These are phyloP conservation scores for Phytophthora aleatoria DNA, from an alignment of 352 stramenopile genomes.

Conservation along the genomic window DNA sequence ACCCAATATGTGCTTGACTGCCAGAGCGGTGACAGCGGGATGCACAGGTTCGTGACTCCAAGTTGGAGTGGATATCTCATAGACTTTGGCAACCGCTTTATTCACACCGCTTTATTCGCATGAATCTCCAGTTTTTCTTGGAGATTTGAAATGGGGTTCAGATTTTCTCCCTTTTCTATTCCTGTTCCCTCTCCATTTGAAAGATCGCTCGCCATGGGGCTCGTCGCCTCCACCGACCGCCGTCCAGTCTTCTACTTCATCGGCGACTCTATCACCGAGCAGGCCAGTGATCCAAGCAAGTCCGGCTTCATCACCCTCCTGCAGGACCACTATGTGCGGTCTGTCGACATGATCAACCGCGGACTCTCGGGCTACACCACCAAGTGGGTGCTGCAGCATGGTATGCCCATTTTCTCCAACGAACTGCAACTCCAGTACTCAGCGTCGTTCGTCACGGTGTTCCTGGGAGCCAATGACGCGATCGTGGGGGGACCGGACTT, in stretches of 20 bases:
- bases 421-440: slow-evolving; percentile 39
- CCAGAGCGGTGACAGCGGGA: too few relatives aligned
- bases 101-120: too few relatives aligned
- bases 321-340: slow-evolving; percentile 51
- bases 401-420: slow-evolving; percentile 30
- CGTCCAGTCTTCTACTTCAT: slow-evolving; percentile 48
- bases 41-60: too few relatives aligned
- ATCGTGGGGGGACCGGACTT: slow-evolving; percentile 34
- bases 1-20: too few relatives aligned
- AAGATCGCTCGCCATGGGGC: slow-evolving; percentile 17
- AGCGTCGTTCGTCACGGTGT: slow-evolving; percentile 45
- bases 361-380: slow-evolving; percentile 58
- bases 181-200: background rate
- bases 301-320: slow-evolving; percentile 44
- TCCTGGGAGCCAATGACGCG: slow-evolving; percentile 66
- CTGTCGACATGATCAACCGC: slow-evolving; percentile 50
- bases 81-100: too few relatives aligned
- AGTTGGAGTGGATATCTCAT: too few relatives aligned
- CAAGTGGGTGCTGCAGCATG: slow-evolving; percentile 35
- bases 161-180: background rate
- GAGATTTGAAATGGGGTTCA: background rate
- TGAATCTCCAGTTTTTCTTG: background rate
- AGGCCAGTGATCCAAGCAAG: slow-evolving; percentile 32
- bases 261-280: slow-evolving; percentile 71
- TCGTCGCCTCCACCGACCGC: slow-evolving; percentile 16